A percentile compares a stretch with the other conserved stretches of the same genome.
These are phyloP conservation scores for Nematocida displodere DNA, from an alignment of 371 early-diverging fungal species.

Conservation along the genomic window DNA sequence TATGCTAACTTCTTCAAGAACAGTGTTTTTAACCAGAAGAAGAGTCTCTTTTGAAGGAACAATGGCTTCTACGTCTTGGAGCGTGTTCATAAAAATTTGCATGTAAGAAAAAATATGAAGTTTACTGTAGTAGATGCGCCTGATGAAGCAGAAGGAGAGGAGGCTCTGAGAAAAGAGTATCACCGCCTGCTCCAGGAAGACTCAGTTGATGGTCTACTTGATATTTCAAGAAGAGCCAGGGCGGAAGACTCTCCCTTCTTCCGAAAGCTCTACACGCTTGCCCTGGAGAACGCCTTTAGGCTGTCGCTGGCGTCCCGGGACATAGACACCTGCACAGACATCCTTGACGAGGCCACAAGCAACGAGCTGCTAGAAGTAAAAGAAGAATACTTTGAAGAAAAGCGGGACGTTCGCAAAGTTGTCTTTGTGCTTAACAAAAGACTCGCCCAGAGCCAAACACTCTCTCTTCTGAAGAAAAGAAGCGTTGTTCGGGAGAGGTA, in stretches of 20 bases:
- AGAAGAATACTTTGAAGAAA: conserved; percentile 19
- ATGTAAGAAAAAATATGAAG: conserved; percentile 14
- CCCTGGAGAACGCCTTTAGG: neutral
- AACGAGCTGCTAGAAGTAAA: neutral
- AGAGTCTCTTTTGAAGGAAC: neutral
- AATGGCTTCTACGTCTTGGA: neutral
- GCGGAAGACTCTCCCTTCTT: neutral
- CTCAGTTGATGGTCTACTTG: conserved; percentile 14
- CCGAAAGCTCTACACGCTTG: neutral
- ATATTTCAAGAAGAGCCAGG: neutral
- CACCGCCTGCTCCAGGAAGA: neutral
- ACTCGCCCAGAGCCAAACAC: neutral
- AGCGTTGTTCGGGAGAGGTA: neutral
- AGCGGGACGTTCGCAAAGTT: neutral
- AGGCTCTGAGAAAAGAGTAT: conserved; percentile 1
- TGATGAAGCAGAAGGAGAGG: neutral
- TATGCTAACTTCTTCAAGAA: neutral
- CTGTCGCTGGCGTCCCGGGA: neutral
- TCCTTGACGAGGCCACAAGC: neutral
- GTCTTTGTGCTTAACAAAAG: conserved; percentile 16
- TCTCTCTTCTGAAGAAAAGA: neutral
- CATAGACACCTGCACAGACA: neutral
- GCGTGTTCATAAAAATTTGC: conserved; percentile 24
- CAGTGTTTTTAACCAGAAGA: neutral
- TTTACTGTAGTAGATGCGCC: conserved; percentile 31